phyloP scores from a whole-genome alignment of 192 early-diverging fungal genomes.

The Coemansia sp. region DNA sequence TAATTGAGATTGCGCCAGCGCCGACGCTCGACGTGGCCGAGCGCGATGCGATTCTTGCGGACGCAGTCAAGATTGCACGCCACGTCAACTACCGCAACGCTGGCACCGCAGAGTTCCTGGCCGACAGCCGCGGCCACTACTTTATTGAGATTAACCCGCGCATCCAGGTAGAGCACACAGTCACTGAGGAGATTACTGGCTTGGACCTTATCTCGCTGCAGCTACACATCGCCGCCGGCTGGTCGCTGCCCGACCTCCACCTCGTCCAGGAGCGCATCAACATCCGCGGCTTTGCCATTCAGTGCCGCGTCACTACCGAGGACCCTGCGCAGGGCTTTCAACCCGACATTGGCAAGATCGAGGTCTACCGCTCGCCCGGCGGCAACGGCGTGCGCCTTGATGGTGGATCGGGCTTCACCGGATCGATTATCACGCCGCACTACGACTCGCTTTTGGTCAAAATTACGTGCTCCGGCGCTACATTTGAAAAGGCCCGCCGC shows the following conservation, averaged over 20 bases:
- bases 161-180: constrained; percentile 98
- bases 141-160: constrained; percentile 99
- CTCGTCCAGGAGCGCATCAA: constrained; percentile 78
- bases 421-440: constrained; percentile 89
- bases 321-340: constrained; percentile 91
- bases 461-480: constrained; percentile 79
- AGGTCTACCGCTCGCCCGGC: constrained; percentile 88
- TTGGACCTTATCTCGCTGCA: constrained; percentile 92
- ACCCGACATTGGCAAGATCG: constrained; percentile 93
- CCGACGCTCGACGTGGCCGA: constrained; percentile 64
- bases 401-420: constrained; percentile 85
- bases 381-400: constrained; percentile 86
- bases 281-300: constrained; percentile 85
- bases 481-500: constrained; percentile 86
- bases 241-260: constrained; percentile 71
- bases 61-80: constrained; percentile 90
- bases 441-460: constrained; percentile 97
- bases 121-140: constrained; percentile 87
- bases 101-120: constrained; percentile 96
- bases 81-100: constrained; percentile 90
- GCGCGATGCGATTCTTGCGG: constrained; percentile 76
- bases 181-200: constrained; percentile 96
- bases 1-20: constrained; percentile 89
- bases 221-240: constrained; percentile 92
- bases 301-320: constrained; percentile 96